Percentiles rank a stretch among this genome's conserved stretches.
phyloP scores from a whole-genome alignment of 192 early-diverging fungal species.

The Dissophora globulifera region DNA sequence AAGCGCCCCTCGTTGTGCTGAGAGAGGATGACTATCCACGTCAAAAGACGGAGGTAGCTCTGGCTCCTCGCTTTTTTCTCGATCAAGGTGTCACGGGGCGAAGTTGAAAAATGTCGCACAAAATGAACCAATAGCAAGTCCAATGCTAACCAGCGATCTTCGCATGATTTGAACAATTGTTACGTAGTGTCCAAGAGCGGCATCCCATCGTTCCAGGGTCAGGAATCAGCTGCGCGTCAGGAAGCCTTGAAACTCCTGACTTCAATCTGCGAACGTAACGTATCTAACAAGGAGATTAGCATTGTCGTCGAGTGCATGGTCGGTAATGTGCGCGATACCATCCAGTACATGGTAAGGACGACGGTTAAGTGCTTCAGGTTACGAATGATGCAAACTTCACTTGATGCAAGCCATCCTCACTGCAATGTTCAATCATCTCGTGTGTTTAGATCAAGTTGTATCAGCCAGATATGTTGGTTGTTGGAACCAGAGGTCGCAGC shows the following conservation, averaged over 20 bases:
- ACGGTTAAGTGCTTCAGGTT: too few species aligned
- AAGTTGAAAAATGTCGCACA: too few species aligned
- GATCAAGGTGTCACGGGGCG: too few species aligned
- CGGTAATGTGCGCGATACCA: slow-evolving; percentile 66
- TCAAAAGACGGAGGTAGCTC: too few species aligned
- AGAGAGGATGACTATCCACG: too few species aligned
- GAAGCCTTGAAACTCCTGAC: slow-evolving; percentile 35
- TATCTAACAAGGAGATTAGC: slow-evolving; percentile 53
- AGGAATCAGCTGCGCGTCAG: slow-evolving; percentile 26
- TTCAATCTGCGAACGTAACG: slow-evolving; percentile 33
- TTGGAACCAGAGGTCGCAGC: slow-evolving; percentile 77
- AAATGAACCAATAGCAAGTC: too few species aligned
- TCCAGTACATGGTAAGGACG: slow-evolving; percentile 71
- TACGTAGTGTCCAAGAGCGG: slow-evolving; percentile 37
- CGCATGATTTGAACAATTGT: not conserved
- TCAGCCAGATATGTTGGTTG: slow-evolving; percentile 74
- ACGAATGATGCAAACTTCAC: too few species aligned
- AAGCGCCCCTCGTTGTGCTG: too few species aligned
- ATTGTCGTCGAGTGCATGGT: slow-evolving; percentile 64
- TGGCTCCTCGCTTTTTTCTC: too few species aligned
- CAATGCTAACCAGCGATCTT: too few species aligned
- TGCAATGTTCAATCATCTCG: not conserved
- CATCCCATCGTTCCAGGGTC: slow-evolving; percentile 36
- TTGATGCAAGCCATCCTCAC: too few species aligned
- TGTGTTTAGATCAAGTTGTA: slow-evolving; percentile 59